Base-by-base conservation (phyloP, 768 basidiomycete species). In the Rhizopogon salebrosus region DNA sequence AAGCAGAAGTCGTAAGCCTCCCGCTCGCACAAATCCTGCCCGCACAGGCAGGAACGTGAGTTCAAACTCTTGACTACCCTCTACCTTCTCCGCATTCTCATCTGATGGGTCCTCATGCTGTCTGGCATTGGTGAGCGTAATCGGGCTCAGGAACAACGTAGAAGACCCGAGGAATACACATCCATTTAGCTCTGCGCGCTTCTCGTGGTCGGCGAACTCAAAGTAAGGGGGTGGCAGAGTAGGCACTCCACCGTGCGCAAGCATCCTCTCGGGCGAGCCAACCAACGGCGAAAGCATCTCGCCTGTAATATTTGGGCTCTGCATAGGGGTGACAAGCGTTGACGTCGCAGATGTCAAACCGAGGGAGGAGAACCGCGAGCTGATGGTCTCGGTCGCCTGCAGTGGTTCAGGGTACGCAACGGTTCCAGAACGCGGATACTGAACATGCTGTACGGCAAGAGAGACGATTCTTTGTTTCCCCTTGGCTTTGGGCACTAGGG, bases 1-100 rank as follows among this genome's bases (percentile, higher is more conserved):
- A 24, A 90, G 68, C 24, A 92, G 59, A 26, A 89, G 72, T n/a
- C 89, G 78, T 53, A 92, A 63, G 1, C 90, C 89, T 16, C 90
- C 89, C 16, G 85, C 75, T 3, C 72, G 72, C 23, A 73, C 69
- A 62, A 87, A 87, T 0, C 91, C 91, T 5, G 70, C 73, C 42
- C 68, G 72, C 18, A 78, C 64, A 1, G 87, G 78, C 36, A 89
- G 48, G 54, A 81, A 93, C 8, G 79, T 72, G 45, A 89, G 69
- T 48, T 83, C 78, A 52, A 91, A 89, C 20, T 83, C 78, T 60
- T 80, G 78, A 7, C 73, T 74, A 2, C 66, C 71, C 49, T 75
- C 68, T 7, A 67, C 65, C 52, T 69, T 75, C 34, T 61, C 52
- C 57, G 29, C 22, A 39, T 60, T 55, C 38, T 31, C 31, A 22